Evolutionary conservation across 305 asterid species (phyloP).

Genomic region (Solanum chacoense): DNA sequence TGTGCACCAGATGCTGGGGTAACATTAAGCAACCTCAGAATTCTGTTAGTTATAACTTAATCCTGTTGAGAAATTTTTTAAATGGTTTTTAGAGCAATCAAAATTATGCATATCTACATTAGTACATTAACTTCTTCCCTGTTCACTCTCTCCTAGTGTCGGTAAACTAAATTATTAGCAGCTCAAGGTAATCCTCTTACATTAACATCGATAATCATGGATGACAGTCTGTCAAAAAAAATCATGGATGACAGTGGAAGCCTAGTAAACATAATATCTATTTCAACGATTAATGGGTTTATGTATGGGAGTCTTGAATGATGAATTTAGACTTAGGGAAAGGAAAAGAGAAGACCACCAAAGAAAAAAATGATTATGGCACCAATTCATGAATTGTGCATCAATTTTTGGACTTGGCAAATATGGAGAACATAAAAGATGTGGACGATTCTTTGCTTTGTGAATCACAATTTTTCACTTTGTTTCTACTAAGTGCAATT

Average conservation of each 20-base stretch:
- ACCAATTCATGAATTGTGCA: background rate
- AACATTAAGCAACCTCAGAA: background rate
- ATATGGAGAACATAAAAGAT: background rate
- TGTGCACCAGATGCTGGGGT: slow-evolving; percentile 82
- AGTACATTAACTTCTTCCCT: background rate
- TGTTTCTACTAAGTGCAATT: background rate
- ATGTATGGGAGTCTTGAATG: background rate
- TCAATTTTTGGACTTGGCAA: background rate
- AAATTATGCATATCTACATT: background rate
- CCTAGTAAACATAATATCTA: background rate
- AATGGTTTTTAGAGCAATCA: background rate
- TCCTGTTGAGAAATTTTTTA: background rate
- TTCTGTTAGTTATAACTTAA: background rate
- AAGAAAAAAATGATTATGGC: background rate
- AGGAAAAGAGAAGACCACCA: background rate
- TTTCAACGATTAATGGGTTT: background rate
- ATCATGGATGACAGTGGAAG: background rate
- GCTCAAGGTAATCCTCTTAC: background rate
- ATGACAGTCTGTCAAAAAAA: background rate
- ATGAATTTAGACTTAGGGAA: background rate
- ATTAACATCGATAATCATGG: background rate
- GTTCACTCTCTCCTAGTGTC: background rate
- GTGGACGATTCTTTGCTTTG: background rate
- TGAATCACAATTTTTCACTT: background rate
- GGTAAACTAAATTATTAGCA: background rate